Evolutionary conservation across 169 alveolate genomes (phyloP).

Genomic region (Plasmodium malariae): DNA sequence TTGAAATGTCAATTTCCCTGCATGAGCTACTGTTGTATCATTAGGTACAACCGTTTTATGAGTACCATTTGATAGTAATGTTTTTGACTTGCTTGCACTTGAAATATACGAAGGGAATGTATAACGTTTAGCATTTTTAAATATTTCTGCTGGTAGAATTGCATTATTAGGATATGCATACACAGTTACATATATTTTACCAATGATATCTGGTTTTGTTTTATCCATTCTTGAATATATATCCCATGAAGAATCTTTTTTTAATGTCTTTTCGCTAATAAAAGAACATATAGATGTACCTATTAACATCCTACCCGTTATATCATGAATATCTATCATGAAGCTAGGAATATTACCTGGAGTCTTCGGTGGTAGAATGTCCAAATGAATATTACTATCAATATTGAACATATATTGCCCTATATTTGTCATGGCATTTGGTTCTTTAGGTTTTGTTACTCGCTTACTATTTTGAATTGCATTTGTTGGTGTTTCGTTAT

Average conservation of each 20-base stretch:
- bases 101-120: neutral
- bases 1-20: neutral
- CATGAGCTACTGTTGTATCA: neutral
- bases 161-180: slow-evolving; percentile 83
- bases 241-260: slow-evolving; percentile 81
- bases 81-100: neutral
- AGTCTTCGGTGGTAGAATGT: slow-evolving; percentile 83
- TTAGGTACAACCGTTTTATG: neutral
- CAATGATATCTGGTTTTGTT: slow-evolving; percentile 74
- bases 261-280: slow-evolving; percentile 80
- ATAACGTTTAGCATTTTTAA: slow-evolving; percentile 54
- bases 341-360: slow-evolving; percentile 87
- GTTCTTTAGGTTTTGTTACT: slow-evolving; percentile 70
- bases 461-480: slow-evolving; percentile 76
- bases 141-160: slow-evolving; percentile 88
- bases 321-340: slow-evolving; percentile 82
- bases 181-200: slow-evolving; percentile 84
- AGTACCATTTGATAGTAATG: neutral
- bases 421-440: slow-evolving; percentile 1
- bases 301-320: slow-evolving; percentile 26
- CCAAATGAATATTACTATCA: slow-evolving; percentile 77
- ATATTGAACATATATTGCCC: slow-evolving; percentile 81
- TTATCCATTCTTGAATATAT: slow-evolving; percentile 78
- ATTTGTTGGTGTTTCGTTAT: slow-evolving; percentile 60
- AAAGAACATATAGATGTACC: slow-evolving; percentile 80